Percentiles rank a stretch among this genome's conserved stretches.
These are phyloP conservation scores for Cicer arietinum DNA, from an alignment of 306 rosid genomes.

Conservation along the genomic window DNA sequence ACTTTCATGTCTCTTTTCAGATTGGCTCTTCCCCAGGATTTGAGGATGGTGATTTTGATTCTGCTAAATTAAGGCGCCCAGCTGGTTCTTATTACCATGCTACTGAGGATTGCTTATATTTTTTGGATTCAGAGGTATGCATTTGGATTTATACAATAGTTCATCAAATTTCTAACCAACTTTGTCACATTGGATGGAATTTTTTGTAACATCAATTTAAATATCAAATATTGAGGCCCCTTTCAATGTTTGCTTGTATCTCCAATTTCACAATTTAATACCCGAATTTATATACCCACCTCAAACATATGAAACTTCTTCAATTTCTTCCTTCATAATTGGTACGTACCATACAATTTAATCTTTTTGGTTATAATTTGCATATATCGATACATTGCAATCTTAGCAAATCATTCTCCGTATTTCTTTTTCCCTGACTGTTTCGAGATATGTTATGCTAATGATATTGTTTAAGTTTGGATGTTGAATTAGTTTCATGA, in stretches of 20 bases:
- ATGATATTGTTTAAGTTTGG: neutral
- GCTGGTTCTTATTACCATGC: conserved; percentile 81
- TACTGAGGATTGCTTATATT: conserved; percentile 73
- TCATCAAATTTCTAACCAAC: conserved; percentile 3
- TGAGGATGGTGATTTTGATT: conserved; percentile 91
- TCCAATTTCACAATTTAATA: neutral
- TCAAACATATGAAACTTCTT: neutral
- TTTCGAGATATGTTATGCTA: neutral
- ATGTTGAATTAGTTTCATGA: too few species aligned
- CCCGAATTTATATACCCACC: neutral
- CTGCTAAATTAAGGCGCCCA: conserved; percentile 83
- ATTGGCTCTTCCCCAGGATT: conserved; percentile 93
- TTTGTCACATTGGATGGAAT: conserved; percentile 29
- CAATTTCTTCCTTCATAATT: conserved; percentile 7
- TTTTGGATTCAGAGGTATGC: conserved; percentile 93
- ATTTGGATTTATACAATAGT: conserved; percentile 28
- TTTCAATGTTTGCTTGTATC: neutral
- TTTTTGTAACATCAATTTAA: neutral
- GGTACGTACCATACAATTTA: neutral
- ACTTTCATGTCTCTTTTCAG: conserved; percentile 55
- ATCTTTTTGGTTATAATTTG: neutral
- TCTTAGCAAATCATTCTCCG: neutral
- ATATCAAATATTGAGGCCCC: conserved; percentile 1
- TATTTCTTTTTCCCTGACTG: neutral
- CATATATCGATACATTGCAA: neutral